These are phyloP conservation scores for Candida hungchunana DNA, from an alignment of 805 yeast species.

Conservation along the genomic window DNA sequence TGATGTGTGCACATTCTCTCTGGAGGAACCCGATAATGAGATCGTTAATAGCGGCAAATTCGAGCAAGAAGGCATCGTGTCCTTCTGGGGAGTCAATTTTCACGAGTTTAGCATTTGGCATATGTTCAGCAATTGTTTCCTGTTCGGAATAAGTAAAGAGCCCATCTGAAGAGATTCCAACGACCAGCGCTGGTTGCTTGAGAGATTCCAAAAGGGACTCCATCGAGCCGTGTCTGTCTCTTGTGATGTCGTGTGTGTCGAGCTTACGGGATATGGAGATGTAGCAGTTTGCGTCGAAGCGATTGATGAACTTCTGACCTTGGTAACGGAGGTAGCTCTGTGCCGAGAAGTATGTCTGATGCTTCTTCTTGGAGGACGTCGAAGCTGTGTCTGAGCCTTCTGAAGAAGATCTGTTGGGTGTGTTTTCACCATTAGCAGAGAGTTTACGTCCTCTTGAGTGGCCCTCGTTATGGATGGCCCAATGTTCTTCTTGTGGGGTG, in stretches of 20 bases:
- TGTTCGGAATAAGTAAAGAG: constrained; percentile 91
- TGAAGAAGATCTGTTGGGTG: constrained; percentile 25
- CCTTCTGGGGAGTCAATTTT: constrained; percentile 91
- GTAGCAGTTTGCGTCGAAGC: constrained; percentile 97
- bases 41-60: constrained; percentile 76
- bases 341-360: constrained; percentile 78
- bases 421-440: constrained; percentile 3
- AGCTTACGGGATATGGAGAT: constrained; percentile 89
- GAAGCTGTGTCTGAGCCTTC: constrained; percentile 25
- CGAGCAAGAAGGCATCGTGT: constrained; percentile 93
- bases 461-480: constrained; percentile 90
- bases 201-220: constrained; percentile 52
- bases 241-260: constrained; percentile 90
- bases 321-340: constrained; percentile 94
- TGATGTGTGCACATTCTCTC: constrained; percentile 53
- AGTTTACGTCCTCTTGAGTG: constrained; percentile 32
- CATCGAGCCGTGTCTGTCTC: constrained; percentile 55
- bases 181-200: constrained; percentile 71
- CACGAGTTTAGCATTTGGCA: constrained; percentile 65
- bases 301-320: constrained; percentile 79
- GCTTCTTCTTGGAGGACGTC: constrained; percentile 20
- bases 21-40: constrained; percentile 64
- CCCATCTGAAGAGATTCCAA: constrained; percentile 91
- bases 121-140: constrained; percentile 68
- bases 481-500: constrained; percentile 62